Conservation (phyloP, 192 early-diverging fungal genomes). For the Gryganskiella cystojenkinii region DNA sequence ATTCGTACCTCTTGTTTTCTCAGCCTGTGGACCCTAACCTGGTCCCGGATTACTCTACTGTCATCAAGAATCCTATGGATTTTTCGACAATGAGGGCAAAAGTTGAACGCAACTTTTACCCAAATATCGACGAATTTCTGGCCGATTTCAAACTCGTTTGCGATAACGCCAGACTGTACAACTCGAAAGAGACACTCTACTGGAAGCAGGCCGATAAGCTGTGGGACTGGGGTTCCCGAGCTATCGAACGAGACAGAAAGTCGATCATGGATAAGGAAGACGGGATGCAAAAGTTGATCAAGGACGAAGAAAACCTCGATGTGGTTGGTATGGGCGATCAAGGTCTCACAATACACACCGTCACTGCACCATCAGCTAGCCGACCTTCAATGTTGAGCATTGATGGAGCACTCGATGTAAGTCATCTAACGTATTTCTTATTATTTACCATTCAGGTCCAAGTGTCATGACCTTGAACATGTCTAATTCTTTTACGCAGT, state of each 20-base stretch:
- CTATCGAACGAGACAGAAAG: slow-evolving; percentile 76
- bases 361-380: not conserved
- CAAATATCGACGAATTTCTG: slow-evolving; percentile 74
- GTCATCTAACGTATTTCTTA: not conserved
- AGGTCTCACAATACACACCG: not conserved
- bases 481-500: slow-evolving; percentile 8
- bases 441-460: not conserved
- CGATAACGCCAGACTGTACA: slow-evolving; percentile 86
- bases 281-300: slow-evolving; percentile 14
- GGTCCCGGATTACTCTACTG: slow-evolving; percentile 82
- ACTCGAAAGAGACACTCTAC: slow-evolving; percentile 83
- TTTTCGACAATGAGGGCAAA: slow-evolving; percentile 89
- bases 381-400: slow-evolving; percentile 14
- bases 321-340: slow-evolving; percentile 49
- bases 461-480: not conserved
- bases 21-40: slow-evolving; percentile 83
- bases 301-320: slow-evolving; percentile 45
- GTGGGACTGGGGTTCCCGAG: slow-evolving; percentile 69
- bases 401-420: slow-evolving; percentile 32
- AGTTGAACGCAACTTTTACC: slow-evolving; percentile 70
- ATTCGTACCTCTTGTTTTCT: slow-evolving; percentile 89
- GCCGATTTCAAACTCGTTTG: slow-evolving; percentile 82
- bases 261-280: slow-evolving; percentile 51
- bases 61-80: slow-evolving; percentile 92
- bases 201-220: slow-evolving; percentile 85